Evolutionary conservation across 768 basidiomycete species (phyloP), one percentile per base, ranked within the genome.

Genomic region (Mycena haematopus): DNA sequence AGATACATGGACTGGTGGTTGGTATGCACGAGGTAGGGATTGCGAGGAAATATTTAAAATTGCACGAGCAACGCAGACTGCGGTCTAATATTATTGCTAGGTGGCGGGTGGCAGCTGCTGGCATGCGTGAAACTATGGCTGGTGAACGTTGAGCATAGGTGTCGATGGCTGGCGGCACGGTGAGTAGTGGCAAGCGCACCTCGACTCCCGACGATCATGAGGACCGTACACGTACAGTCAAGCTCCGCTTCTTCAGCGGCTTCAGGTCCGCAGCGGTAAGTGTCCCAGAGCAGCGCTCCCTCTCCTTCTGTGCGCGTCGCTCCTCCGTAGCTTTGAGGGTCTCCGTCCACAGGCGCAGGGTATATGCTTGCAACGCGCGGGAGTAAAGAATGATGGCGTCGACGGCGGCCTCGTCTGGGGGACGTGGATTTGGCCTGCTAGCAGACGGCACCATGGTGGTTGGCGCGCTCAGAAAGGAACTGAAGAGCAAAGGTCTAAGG

Each of bases 331-430:
- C 53, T 14, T 51, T 64, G 21, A 59, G 62, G 19, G 58, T 49
- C 35, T 66, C 68, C 3, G 63, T 63, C 69, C 69, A 69, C 14
- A 69, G 57, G 8, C 65, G 69, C 29, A 63, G 55, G 24, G 69
- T 70, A 58, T 70, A 67, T 22, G 68, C 65, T 13, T 68, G 68
- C 40, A 70, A 31, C 15, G 68, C 68, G 36, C 65, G 69, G 33
- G 68, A 65, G 52, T 70, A 70, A 22, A 63, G 51, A 36, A n/a
- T 60, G 47, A 66, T 44, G 38, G 65, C 49, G 24, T 57, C 45
- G 15, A 21, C 24, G 44, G 36, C 33, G 29, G 15, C 44, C 21
- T 22, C 21, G 22, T 45, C 44, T 22, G 31, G 56, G 61, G 52
- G 33, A 21, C 21, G 56, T 47, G 62, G 50, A 33, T 46, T 31